A percentile compares a stretch with the other conserved stretches of the same genome.
Evolutionary conservation across 208 protist genomes (phyloP).

Genomic region (Leishmania gerbilli): DNA sequence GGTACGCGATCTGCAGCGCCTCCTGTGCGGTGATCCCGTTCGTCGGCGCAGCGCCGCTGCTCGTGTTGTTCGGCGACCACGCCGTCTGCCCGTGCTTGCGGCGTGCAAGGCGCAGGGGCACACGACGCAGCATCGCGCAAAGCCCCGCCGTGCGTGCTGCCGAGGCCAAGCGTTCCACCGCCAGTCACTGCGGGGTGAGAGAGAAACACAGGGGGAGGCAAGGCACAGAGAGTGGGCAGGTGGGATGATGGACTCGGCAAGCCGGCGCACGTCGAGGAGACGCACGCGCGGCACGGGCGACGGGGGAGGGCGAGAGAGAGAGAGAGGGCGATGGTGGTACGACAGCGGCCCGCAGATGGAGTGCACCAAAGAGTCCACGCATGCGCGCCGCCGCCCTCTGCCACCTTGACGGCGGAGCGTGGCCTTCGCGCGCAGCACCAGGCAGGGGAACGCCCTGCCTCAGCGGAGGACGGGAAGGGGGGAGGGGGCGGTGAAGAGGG

Average conservation of each 20-base stretch:
- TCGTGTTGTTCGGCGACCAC: constrained; percentile 78
- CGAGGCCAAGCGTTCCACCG: not conserved
- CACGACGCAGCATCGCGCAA: constrained; percentile 32
- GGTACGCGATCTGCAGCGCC: constrained; percentile 81
- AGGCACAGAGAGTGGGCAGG: not conserved
- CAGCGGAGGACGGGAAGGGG: not conserved
- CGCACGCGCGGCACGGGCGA: not conserved
- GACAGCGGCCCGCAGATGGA: not conserved
- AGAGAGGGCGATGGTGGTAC: not conserved
- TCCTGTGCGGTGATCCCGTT: constrained; percentile 78
- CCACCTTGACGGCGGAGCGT: not conserved
- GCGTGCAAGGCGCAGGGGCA: constrained; percentile 29
- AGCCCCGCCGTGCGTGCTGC: not conserved
- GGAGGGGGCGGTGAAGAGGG: not conserved
- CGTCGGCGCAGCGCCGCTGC: constrained; percentile 61
- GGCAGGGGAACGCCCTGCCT: not conserved
- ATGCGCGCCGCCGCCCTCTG: not conserved
- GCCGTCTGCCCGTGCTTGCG: constrained; percentile 69
- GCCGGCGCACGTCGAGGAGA: not conserved
- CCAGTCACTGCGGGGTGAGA: not conserved
- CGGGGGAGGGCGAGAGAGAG: not conserved
- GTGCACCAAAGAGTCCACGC: not conserved
- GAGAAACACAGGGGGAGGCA: not conserved
- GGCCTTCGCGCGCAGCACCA: not conserved
- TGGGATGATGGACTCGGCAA: not conserved